Evolutionary conservation across 2,329 filamentous ascomycete species (phyloP).

Genomic region (Fusarium mexicanum): DNA sequence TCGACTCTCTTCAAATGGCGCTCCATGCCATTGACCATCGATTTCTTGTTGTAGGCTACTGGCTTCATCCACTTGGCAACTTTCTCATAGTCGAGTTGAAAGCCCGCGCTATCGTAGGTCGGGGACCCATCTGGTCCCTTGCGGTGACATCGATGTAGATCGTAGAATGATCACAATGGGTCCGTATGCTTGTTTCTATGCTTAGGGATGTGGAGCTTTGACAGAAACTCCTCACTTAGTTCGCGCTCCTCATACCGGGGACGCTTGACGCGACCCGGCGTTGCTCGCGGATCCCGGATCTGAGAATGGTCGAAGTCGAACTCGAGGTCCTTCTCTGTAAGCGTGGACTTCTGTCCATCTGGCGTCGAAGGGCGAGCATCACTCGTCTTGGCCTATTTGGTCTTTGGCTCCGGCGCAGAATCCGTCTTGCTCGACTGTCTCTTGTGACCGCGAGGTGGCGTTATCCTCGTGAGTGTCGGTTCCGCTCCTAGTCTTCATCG

Average conservation of each 20-base stretch:
- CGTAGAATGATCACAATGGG: neutral
- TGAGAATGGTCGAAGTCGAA: constrained; percentile 28
- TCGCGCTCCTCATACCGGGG: neutral
- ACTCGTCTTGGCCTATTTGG: constrained; percentile 7
- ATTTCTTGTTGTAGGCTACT: constrained; percentile 9
- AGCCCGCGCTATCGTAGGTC: constrained; percentile 24
- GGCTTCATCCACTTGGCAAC: constrained; percentile 30
- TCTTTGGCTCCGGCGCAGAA: neutral
- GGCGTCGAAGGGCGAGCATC: neutral
- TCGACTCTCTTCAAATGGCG: neutral
- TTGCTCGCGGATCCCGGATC: constrained; percentile 21
- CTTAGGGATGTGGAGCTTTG: constrained; percentile 15
- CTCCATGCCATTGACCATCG: constrained; percentile 11
- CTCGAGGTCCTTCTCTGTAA: constrained; percentile 15
- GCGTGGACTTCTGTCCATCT: neutral
- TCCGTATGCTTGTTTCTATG: neutral
- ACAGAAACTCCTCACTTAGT: constrained; percentile 17
- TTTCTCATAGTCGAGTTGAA: constrained; percentile 33
- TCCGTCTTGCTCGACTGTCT: neutral
- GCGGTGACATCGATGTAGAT: constrained; percentile 26
- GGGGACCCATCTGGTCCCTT: constrained; percentile 27
- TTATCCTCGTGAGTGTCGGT: neutral
- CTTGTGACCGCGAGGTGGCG: constrained; percentile 1
- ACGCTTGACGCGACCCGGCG: constrained; percentile 19
- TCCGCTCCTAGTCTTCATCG: constrained; percentile 13